Evolutionary conservation across 139 green algal species (phyloP).

Genomic region (Chlorella ohadii): DNA sequence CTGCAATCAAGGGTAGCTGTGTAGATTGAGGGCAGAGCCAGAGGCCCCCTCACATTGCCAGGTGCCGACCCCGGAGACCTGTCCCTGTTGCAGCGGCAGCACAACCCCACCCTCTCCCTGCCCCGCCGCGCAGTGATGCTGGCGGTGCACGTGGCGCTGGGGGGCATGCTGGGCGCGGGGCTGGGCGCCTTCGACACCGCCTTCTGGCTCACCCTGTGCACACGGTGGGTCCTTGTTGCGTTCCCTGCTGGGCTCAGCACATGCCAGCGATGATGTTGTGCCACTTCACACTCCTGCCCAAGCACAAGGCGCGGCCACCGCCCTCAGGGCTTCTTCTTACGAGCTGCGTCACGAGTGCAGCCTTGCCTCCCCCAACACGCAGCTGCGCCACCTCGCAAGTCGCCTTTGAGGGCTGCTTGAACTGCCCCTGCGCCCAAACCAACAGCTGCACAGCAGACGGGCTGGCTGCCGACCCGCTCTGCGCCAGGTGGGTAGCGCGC

Average conservation of each 20-base stretch:
- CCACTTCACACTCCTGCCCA: too few relatives aligned
- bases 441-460: constrained; percentile 13
- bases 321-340: too few relatives aligned
- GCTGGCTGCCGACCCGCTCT: not conserved
- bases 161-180: constrained; percentile 24
- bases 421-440: constrained; percentile 19
- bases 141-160: not conserved
- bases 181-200: constrained; percentile 33
- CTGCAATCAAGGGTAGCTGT: too few relatives aligned
- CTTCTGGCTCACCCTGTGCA: constrained; percentile 25
- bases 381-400: constrained; percentile 14
- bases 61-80: too few relatives aligned
- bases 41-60: too few relatives aligned
- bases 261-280: too few relatives aligned
- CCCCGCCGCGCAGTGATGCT: constrained; percentile 5
- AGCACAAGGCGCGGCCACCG: too few relatives aligned
- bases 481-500: not conserved
- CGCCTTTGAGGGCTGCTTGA: constrained; percentile 19
- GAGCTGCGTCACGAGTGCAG: not conserved
- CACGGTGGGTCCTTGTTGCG: constrained; percentile 3
- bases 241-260: too few relatives aligned
- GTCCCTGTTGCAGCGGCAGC: too few relatives aligned
- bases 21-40: too few relatives aligned
- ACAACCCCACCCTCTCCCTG: too few relatives aligned
- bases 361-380: not conserved